These are phyloP conservation scores for Bryoerythrophyllum caledonicum DNA, from an alignment of 225 moss, liverwort and hornwort genomes.

Conservation along the genomic window DNA sequence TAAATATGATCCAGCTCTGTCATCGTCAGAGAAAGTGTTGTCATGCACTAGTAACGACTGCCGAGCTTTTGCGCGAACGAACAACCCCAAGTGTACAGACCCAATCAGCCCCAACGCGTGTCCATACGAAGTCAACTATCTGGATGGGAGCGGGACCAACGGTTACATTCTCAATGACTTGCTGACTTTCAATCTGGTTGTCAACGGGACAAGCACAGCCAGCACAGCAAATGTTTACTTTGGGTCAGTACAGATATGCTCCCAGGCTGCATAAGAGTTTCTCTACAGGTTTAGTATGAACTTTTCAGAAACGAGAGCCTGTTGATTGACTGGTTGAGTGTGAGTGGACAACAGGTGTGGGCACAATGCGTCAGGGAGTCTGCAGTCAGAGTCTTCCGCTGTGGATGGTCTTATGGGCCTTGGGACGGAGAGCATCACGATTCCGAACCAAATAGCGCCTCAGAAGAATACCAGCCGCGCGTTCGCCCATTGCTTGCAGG, in stretches of 20 bases:
- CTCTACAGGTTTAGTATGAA: background rate
- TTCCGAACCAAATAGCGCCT: conserved; percentile 33
- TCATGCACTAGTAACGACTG: conserved; percentile 40
- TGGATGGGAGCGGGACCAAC: conserved; percentile 44
- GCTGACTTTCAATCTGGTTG: conserved; percentile 43
- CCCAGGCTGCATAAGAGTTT: background rate
- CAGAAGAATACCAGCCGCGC: conserved; percentile 4
- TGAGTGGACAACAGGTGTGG: conserved; percentile 31
- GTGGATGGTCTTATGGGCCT: conserved; percentile 57
- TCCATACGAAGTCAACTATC: conserved; percentile 42
- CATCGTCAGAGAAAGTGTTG: conserved; percentile 36
- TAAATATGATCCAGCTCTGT: conserved; percentile 46
- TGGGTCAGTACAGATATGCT: conserved; percentile 43
- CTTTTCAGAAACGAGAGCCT: background rate
- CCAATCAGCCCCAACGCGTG: conserved; percentile 24
- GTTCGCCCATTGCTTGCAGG: conserved; percentile 60
- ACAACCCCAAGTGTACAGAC: background rate
- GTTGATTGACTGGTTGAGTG: background rate
- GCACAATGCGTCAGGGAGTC: conserved; percentile 21
- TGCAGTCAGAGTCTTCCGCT: background rate
- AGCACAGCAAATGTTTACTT: conserved; percentile 48
- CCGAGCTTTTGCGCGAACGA: background rate
- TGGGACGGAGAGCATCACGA: conserved; percentile 14
- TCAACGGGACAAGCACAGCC: conserved; percentile 22
- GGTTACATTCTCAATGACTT: conserved; percentile 62